These are phyloP conservation scores for Ogataea haglerorum DNA, from an alignment of 805 yeast species.

Conservation along the genomic window DNA sequence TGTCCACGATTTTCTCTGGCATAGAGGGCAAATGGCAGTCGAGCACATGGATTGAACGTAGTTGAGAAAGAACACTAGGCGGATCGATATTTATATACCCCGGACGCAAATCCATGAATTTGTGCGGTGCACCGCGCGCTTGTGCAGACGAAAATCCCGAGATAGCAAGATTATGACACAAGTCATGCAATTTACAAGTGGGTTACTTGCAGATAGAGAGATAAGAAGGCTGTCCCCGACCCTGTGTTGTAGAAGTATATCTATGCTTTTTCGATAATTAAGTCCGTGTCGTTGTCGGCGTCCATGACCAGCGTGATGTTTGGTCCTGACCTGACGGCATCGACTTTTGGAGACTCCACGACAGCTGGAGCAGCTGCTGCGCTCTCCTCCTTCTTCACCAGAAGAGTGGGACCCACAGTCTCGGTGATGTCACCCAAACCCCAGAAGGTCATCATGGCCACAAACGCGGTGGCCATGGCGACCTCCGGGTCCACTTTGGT, in stretches of 20 bases:
- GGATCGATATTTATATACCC: constrained; percentile 7
- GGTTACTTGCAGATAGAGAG: constrained; percentile 1
- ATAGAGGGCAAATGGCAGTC: constrained; percentile 37
- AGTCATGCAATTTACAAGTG: constrained; percentile 7
- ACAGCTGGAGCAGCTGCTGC: constrained; percentile 9
- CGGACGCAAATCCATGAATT: constrained; percentile 4
- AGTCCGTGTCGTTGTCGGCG: constrained; percentile 30
- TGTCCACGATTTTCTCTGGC: constrained; percentile 57
- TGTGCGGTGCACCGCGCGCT: constrained; percentile 11
- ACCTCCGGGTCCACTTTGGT: constrained; percentile 44
- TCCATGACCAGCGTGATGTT: constrained; percentile 30
- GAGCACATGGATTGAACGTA: constrained; percentile 27
- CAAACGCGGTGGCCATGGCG: constrained; percentile 58
- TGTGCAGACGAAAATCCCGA: constrained; percentile 3
- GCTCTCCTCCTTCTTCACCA: constrained; percentile 12
- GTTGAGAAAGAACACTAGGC: background rate
- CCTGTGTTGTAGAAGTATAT: constrained; percentile 3
- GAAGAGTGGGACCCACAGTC: constrained; percentile 49
- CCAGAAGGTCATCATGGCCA: constrained; percentile 69
- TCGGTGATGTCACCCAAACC: constrained; percentile 51
- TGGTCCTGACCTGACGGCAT: constrained; percentile 15
- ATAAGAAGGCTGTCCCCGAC: constrained; percentile 10
- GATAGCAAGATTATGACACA: constrained; percentile 7
- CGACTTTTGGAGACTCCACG: background rate
- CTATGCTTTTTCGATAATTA: constrained; percentile 30